Percentiles rank a stretch among this genome's conserved stretches.
Conservation (phyloP, 179 eudicot genomes). For the Drosera spatulata region DNA sequence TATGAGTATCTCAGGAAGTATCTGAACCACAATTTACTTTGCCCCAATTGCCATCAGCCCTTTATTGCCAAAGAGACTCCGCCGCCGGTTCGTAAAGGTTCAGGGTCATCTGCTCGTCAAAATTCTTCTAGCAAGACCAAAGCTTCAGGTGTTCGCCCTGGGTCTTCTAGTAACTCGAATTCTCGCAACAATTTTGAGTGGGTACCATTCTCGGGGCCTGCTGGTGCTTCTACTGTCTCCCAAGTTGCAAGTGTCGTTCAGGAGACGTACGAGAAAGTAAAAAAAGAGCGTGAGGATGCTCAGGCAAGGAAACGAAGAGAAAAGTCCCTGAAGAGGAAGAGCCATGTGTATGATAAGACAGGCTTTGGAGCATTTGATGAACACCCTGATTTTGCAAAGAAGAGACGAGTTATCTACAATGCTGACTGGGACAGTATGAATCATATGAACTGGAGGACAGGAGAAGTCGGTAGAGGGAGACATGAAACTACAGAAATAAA, state of each 20-base stretch:
- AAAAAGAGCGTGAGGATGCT: slow-evolving; percentile 70
- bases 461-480: slow-evolving; percentile 11
- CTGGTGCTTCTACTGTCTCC: slow-evolving; percentile 48
- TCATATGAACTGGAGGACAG: slow-evolving; percentile 13
- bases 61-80: slow-evolving; percentile 58
- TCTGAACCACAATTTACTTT: slow-evolving; percentile 55
- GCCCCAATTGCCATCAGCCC: slow-evolving; percentile 51
- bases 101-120: slow-evolving; percentile 19
- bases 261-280: slow-evolving; percentile 79
- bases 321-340: slow-evolving; percentile 49
- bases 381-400: slow-evolving; percentile 23
- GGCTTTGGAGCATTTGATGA: slow-evolving; percentile 18
- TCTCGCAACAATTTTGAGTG: slow-evolving; percentile 31
- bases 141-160: slow-evolving; percentile 18
- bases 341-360: slow-evolving; percentile 19
- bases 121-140: slow-evolving; percentile 16
- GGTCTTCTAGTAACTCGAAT: not conserved
- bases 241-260: slow-evolving; percentile 81
- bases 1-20: slow-evolving; percentile 63
- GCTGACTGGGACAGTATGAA: slow-evolving; percentile 9
- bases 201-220: slow-evolving; percentile 58
- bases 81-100: slow-evolving; percentile 35
- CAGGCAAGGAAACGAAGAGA: slow-evolving; percentile 61
- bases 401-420: slow-evolving; percentile 34
- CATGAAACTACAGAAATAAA: slow-evolving; percentile 7